Evolutionary conservation across 2,329 filamentous ascomycete species (phyloP).

Genomic region (Aspergillus awamori): DNA sequence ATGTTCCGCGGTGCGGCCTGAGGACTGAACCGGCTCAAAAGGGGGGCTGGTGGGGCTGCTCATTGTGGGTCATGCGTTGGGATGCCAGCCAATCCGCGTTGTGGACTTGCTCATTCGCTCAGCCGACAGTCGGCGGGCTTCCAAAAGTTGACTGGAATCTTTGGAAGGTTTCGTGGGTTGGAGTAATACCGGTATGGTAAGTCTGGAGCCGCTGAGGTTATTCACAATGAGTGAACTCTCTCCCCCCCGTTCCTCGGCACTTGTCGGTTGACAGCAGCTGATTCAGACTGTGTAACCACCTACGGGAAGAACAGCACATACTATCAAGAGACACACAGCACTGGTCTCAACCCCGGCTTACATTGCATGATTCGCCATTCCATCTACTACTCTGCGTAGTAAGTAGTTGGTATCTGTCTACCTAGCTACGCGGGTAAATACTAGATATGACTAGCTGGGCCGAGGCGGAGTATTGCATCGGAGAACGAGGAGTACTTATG

Average conservation of each 20-base stretch:
- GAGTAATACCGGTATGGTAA: slow-evolving; percentile 4
- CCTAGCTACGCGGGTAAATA: background rate
- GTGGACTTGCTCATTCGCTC: slow-evolving; percentile 4
- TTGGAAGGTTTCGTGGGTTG: background rate
- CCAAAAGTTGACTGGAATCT: background rate
- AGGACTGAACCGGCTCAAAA: slow-evolving; percentile 12
- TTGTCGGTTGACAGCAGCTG: background rate
- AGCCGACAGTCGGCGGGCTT: slow-evolving; percentile 1
- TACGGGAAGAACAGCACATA: background rate
- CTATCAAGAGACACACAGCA: background rate
- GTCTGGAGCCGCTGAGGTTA: slow-evolving; percentile 3
- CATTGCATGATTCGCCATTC: background rate
- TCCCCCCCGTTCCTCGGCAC: slow-evolving; percentile 4
- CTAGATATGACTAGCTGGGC: background rate
- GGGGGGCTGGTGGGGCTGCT: slow-evolving; percentile 17
- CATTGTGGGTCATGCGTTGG: slow-evolving; percentile 9
- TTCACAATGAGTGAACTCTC: background rate
- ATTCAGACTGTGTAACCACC: background rate
- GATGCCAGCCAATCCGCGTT: slow-evolving; percentile 5
- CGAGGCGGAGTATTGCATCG: background rate
- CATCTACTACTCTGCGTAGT: background rate
- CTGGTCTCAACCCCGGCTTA: background rate
- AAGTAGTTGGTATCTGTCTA: background rate
- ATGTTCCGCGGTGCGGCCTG: background rate
- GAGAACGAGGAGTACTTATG: background rate